Base-by-base conservation (phyloP, 768 basidiomycete genomes). In the Termitomyces sp. region DNA sequence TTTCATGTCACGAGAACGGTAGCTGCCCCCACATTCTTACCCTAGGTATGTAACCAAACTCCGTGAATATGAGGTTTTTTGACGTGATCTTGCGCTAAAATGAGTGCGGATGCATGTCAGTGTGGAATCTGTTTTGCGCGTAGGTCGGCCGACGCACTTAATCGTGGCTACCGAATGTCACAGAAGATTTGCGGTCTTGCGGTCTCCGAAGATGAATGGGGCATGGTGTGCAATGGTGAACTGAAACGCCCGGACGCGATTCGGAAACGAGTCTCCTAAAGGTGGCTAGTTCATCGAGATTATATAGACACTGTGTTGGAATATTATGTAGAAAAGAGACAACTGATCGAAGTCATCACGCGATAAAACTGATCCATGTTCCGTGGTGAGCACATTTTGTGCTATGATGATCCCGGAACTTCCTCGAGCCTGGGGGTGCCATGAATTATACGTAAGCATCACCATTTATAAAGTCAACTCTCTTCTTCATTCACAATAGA, bases 341-440 rank as follows among this genome's bases (percentile, higher is more conserved):
- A 46, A 46, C 27, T 12, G n/a, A 12, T 17, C 39, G 7, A 21
- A 32, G 21, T 19, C 35, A 16, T 21, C 34, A 25, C 8, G 44
- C 28, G 25, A 58, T 63, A 56, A 62, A 63, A 58, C 53, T 60
- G 62, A 63, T 63, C 59, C 62, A 63, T 60, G 59, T 40, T 63
- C 62, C 62, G 62, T 48, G 30, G 19, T 8, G 42, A 35, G n/a
- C n/a, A n/a, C n/a, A n/a, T n/a, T n/a, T n/a, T n/a, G n/a, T n/a
- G 9, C 23, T 19, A 43, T 37, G 34, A 43, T 25, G n/a, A 8
- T 44, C 45, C 34, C 58, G 58, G 58, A 59, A 40, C 58, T 59
- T 58, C 35, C 34, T 34, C 35, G 17, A 37, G 16, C 5, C 32
- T 30, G 12, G n/a, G 14, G 49, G 17, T 19, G 21, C 32, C 23